Conservation (phyloP, 805 yeast species). For the Ogataea angusta region DNA sequence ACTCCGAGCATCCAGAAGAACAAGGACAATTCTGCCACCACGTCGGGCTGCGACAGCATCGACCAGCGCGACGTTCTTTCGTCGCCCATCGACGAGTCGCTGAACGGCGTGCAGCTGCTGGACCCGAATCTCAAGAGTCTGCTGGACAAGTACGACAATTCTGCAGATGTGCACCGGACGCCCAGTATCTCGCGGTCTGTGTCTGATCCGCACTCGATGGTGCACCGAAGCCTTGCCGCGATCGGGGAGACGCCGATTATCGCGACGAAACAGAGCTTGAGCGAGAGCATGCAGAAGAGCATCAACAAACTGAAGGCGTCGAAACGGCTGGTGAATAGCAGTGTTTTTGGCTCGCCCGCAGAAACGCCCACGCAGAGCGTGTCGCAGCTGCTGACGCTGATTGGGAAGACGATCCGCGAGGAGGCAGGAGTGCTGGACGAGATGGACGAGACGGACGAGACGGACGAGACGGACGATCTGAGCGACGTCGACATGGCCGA, state of each 20-base stretch:
- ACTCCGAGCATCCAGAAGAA: conserved; percentile 33
- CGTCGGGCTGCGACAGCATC: conserved; percentile 15
- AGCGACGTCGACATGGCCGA: conserved; percentile 34
- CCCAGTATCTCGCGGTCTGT: conserved; percentile 30
- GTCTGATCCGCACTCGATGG: conserved; percentile 33
- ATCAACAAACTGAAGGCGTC: conserved; percentile 38
- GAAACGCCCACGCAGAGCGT: conserved; percentile 18
- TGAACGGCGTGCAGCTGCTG: conserved; percentile 20
- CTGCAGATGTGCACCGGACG: conserved; percentile 30
- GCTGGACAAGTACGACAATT: conserved; percentile 42
- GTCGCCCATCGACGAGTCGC: conserved; percentile 38
- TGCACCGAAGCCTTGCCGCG: conserved; percentile 27
- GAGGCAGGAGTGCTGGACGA: conserved; percentile 14
- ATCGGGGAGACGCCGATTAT: conserved; percentile 20
- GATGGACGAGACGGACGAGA: conserved; percentile 7
- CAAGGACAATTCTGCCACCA: conserved; percentile 11
- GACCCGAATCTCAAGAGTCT: conserved; percentile 32
- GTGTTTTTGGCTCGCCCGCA: conserved; percentile 1
- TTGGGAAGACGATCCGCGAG: conserved; percentile 21
- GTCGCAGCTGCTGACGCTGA: conserved; percentile 25
- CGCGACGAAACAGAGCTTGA: conserved; percentile 25
- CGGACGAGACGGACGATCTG: conserved; percentile 26
- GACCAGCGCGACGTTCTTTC: conserved; percentile 33
- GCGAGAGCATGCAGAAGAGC: conserved; percentile 34
- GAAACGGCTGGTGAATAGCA: conserved; percentile 22